These are phyloP conservation scores for Moesziomyces sp. DNA, from an alignment of 1,284 basidiomycete species.

Conservation along the genomic window DNA sequence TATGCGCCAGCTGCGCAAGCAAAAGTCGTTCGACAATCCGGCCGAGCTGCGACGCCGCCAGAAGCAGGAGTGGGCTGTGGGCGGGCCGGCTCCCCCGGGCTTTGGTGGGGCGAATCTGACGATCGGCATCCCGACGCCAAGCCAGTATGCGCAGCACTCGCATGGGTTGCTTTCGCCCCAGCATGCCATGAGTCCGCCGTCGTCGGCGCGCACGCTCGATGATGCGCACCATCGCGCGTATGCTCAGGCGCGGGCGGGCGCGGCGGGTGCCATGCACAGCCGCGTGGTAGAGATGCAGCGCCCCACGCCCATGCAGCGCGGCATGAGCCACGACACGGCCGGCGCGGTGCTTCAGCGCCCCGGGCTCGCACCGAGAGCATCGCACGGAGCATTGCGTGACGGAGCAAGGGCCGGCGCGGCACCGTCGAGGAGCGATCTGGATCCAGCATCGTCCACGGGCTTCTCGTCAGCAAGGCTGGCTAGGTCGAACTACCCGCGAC, in stretches of 20 bases:
- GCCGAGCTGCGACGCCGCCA: conserved; percentile 44
- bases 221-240: conserved; percentile 13
- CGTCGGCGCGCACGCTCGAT: conserved; percentile 14
- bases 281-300: conserved; percentile 24
- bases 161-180: conserved; percentile 18
- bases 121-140: conserved; percentile 30
- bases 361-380: conserved; percentile 17
- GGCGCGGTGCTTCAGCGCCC: conserved; percentile 22
- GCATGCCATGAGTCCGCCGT: conserved; percentile 16
- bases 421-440: conserved; percentile 17
- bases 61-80: conserved; percentile 41
- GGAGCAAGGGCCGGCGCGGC: neutral
- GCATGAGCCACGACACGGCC: conserved; percentile 26
- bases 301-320: conserved; percentile 23
- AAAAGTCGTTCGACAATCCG: conserved; percentile 48
- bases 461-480: conserved; percentile 19
- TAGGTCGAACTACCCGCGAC: conserved; percentile 2
- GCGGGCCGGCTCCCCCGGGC: conserved; percentile 31
- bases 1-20: conserved; percentile 43
- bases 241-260: conserved; percentile 7
- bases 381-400: conserved; percentile 29
- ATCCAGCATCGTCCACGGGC: conserved; percentile 33
- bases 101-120: conserved; percentile 24
- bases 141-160: conserved; percentile 11
- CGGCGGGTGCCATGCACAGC: conserved; percentile 1